These are phyloP conservation scores for Panellus pusillus DNA, from an alignment of 768 basidiomycete genomes.

Conservation along the genomic window DNA sequence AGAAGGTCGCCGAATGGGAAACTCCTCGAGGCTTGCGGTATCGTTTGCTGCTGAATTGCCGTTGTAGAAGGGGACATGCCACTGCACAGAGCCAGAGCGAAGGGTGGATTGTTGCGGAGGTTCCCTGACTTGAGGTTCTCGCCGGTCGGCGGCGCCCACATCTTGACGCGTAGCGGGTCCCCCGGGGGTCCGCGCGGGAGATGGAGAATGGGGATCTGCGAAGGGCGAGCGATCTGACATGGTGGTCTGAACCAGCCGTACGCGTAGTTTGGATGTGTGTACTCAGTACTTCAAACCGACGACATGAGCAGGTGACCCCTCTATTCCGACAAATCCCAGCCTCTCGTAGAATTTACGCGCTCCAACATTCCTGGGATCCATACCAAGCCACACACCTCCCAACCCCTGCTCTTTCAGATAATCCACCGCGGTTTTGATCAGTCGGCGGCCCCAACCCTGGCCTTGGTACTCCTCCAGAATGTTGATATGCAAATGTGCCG, in stretches of 20 bases:
- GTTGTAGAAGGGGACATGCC: conserved; percentile 31
- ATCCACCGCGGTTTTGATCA: conserved; percentile 56
- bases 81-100: conserved; percentile 23
- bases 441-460: conserved; percentile 67
- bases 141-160: no score
- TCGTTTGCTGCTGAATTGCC: conserved; percentile 13
- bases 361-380: conserved; percentile 61
- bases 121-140: conserved; percentile 10
- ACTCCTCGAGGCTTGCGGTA: conserved; percentile 26
- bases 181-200: no score
- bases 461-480: conserved; percentile 66
- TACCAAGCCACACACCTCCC: conserved; percentile 63
- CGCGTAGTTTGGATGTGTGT: background rate
- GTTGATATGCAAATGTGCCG: conserved; percentile 77
- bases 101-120: conserved; percentile 16
- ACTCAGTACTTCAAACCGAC: conserved; percentile 60
- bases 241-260: background rate
- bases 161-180: no score
- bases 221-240: background rate
- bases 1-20: conserved; percentile 28
- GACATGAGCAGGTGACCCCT: conserved; percentile 48
- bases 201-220: background rate
- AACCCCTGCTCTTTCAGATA: conserved; percentile 52
- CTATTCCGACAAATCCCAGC: conserved; percentile 60
- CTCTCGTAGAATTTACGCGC: conserved; percentile 63